Evolutionary conservation across 352 stramenopile genomes (phyloP).

Genomic region (Thalassiosira allenii): DNA sequence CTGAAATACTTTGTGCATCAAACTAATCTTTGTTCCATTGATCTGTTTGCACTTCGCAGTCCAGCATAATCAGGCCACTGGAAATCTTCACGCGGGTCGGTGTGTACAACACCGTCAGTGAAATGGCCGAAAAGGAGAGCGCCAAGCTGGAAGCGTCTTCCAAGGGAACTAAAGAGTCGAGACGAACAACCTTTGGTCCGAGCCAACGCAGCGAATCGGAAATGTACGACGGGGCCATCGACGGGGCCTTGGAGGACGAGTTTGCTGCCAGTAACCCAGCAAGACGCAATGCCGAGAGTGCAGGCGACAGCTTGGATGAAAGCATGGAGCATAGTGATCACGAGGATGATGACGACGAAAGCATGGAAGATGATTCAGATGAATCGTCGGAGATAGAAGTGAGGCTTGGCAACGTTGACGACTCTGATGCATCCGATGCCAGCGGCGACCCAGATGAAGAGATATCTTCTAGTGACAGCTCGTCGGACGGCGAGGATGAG

Average conservation of each 20-base stretch:
- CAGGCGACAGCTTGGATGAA: conserved; percentile 10
- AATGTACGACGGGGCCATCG: conserved; percentile 18
- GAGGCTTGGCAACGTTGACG: conserved; percentile 47
- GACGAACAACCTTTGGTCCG: conserved; percentile 55
- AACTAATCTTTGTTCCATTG: too few relatives aligned
- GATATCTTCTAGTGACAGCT: too few relatives aligned
- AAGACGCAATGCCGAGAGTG: conserved; percentile 6
- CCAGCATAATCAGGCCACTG: conserved; percentile 76
- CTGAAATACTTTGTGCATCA: too few relatives aligned
- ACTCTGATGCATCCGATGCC: conserved; percentile 39
- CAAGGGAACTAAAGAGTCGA: conserved; percentile 51
- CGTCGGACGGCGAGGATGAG: too few relatives aligned
- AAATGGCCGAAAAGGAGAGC: conserved; percentile 76
- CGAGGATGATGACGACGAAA: conserved; percentile 40
- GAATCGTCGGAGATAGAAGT: conserved; percentile 46
- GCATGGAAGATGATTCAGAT: conserved; percentile 37
- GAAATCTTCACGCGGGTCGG: conserved; percentile 81
- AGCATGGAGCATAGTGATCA: conserved; percentile 28
- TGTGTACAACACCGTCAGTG: conserved; percentile 72
- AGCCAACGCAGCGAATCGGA: conserved; percentile 36
- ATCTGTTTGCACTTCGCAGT: too few relatives aligned
- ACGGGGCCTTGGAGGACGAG: conserved; percentile 65
- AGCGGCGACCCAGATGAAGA: conserved; percentile 23
- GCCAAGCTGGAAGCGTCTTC: conserved; percentile 32
- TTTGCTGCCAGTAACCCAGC: conserved; percentile 48